Evolutionary conservation across 2,329 filamentous ascomycete genomes (phyloP).

Genomic region (Cytospora piceae): DNA sequence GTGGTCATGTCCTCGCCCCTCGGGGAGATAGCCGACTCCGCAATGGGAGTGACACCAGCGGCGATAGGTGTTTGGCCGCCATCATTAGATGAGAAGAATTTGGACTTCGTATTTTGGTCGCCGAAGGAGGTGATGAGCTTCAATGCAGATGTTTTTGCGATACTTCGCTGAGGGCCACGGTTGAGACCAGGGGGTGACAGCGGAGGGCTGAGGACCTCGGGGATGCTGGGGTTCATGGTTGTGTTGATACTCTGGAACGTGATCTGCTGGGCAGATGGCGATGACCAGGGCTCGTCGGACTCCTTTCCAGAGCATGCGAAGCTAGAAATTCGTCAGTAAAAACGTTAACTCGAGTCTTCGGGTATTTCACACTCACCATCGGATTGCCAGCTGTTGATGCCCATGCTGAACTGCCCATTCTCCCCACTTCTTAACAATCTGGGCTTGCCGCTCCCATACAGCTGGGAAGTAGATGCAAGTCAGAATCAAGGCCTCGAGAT

Average conservation of each 20-base stretch:
- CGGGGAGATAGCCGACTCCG: slow-evolving; percentile 76
- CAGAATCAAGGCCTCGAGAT: slow-evolving; percentile 90
- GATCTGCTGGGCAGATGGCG: slow-evolving; percentile 72
- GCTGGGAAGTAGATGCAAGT: slow-evolving; percentile 80
- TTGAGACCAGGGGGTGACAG: slow-evolving; percentile 72
- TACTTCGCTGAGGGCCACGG: slow-evolving; percentile 62
- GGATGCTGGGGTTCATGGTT: slow-evolving; percentile 45
- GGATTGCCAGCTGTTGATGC: slow-evolving; percentile 86
- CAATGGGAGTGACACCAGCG: slow-evolving; percentile 85
- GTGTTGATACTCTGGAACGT: slow-evolving; percentile 52
- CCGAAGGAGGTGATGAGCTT: slow-evolving; percentile 93
- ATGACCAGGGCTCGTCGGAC: slow-evolving; percentile 84
- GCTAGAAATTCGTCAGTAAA: slow-evolving; percentile 40
- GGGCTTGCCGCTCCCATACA: slow-evolving; percentile 90
- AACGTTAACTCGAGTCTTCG: not conserved
- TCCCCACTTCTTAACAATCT: slow-evolving; percentile 91
- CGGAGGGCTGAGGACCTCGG: slow-evolving; percentile 69
- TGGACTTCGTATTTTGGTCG: slow-evolving; percentile 62
- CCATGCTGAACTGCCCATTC: slow-evolving; percentile 86
- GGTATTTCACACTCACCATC: slow-evolving; percentile 57
- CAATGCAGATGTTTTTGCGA: slow-evolving; percentile 79
- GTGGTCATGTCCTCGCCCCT: slow-evolving; percentile 67
- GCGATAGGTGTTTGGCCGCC: slow-evolving; percentile 75
- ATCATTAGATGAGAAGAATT: slow-evolving; percentile 62
- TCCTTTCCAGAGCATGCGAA: slow-evolving; percentile 91